These are phyloP conservation scores for Trichoderma orchidacearum DNA, from an alignment of 495 filamentous ascomycete genomes.

Conservation along the genomic window DNA sequence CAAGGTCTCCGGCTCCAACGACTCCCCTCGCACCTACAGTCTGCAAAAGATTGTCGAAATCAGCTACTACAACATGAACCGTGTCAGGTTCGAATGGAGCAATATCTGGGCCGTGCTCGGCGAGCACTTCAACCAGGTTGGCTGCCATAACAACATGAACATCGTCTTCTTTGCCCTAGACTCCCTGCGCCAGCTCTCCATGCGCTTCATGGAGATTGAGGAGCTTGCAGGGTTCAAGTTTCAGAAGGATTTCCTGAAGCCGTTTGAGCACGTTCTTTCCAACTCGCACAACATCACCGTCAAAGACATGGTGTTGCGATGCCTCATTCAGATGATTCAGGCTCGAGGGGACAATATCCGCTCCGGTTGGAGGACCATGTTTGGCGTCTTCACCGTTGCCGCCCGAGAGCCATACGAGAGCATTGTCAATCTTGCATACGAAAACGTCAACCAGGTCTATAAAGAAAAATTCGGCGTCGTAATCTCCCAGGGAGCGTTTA, in stretches of 20 bases:
- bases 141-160: constrained; percentile 85
- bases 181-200: constrained; percentile 85
- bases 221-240: constrained; percentile 98
- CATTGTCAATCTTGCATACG: constrained; percentile 92
- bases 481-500: constrained; percentile 91
- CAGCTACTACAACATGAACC: constrained; percentile 98
- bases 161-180: constrained; percentile 97
- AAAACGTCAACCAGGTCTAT: constrained; percentile 96
- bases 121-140: constrained; percentile 94
- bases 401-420: constrained; percentile 86
- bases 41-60: constrained; percentile 98
- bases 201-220: constrained; percentile 98
- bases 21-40: constrained; percentile 89
- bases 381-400: constrained; percentile 94
- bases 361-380: constrained; percentile 98
- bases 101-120: constrained; percentile 94
- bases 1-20: constrained; percentile 86
- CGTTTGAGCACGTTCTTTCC: constrained; percentile 92
- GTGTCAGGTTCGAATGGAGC: constrained; percentile 95
- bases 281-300: constrained; percentile 82
- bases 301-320: constrained; percentile 97
- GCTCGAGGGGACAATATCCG: constrained; percentile 90
- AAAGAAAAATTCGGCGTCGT: constrained; percentile 93
- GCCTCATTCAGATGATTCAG: constrained; percentile 97
- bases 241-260: constrained; percentile 97